Evolutionary conservation across 2,329 filamentous ascomycete genomes (phyloP), one percentile per base, ranked within the genome.

Genomic region (Fusarium tricinctum): DNA sequence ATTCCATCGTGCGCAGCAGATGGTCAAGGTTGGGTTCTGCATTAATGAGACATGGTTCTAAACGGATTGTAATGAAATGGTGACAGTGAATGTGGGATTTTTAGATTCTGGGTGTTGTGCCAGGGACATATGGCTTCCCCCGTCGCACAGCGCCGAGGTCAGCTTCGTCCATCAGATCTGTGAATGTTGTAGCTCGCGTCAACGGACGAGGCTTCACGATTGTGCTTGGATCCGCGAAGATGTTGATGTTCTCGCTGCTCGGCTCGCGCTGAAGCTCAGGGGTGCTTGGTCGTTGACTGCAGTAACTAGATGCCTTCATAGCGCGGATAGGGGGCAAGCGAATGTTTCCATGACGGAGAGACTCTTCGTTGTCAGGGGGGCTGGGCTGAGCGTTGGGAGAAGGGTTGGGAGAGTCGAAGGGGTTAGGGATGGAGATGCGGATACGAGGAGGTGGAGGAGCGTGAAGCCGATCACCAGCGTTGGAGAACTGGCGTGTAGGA

Each of bases 131-230:
- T 6, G 79, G 76, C 69, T 78, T 77, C 8, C 80, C 83, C 60
- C 74, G 77, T 57, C 75, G 80, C 45, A 84, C 78, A 12, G 76
- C 75, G 17, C 81, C 79, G 22, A 85, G 74, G 20, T 81, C 79
- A 3, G 82, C 83, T 62, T 81, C 77, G 55, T 84, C 79, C 81
- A 88, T 84, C 73, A 88, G 79, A 67, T 83, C 82, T n/a, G 83
- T 82, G 65, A 88, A 86, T 0, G 83, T 85, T 1, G 86, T 86
- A 66, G 77, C 72, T 35, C 79, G 77, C 32, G 74, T 73, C 55
- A 77, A 45, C 14, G 66, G 68, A 33, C 63, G 64, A 17, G 75
- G 44, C 45, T 72, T 70, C 44, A 59, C 78, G 23, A 83, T 79
- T 2, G 80, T 83, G 48, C 77, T 75, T 20, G 82, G 81, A 67